Conservation (phyloP, 495 filamentous ascomycete species). For the Glutinoglossum americanum region DNA sequence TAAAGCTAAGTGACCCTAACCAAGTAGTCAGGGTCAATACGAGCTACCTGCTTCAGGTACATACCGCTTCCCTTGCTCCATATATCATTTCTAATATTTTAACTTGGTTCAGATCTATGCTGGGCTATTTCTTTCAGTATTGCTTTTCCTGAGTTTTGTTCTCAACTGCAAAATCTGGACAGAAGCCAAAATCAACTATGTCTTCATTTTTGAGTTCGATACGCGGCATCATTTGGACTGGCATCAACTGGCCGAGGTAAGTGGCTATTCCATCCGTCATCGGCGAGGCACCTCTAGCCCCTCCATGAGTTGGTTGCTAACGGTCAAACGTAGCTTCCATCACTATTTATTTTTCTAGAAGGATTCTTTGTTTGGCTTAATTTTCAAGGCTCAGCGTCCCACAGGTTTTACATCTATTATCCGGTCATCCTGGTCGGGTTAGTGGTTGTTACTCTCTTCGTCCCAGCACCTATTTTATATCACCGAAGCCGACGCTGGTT, state of each 20-base stretch:
- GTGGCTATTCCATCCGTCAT: neutral
- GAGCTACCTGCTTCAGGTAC: slow-evolving; percentile 53
- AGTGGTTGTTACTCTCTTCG: slow-evolving; percentile 42
- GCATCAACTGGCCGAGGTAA: slow-evolving; percentile 62
- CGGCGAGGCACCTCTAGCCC: neutral
- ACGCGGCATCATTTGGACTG: slow-evolving; percentile 66
- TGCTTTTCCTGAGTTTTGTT: slow-evolving; percentile 54
- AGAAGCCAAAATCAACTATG: slow-evolving; percentile 71
- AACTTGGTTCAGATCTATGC: slow-evolving; percentile 42
- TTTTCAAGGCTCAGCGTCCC: slow-evolving; percentile 41
- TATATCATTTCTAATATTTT: neutral
- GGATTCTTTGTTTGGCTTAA: slow-evolving; percentile 76
- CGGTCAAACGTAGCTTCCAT: slow-evolving; percentile 33
- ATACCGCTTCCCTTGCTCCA: slow-evolving; percentile 4
- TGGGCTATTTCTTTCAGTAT: slow-evolving; percentile 59
- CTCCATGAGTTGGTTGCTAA: neutral
- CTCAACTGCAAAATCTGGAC: slow-evolving; percentile 67
- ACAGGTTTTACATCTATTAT: slow-evolving; percentile 63
- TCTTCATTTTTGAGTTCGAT: slow-evolving; percentile 94
- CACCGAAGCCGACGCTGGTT: slow-evolving; percentile 64
- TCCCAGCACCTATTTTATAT: slow-evolving; percentile 54
- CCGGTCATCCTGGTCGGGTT: slow-evolving; percentile 62
- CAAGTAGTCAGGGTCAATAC: slow-evolving; percentile 27
- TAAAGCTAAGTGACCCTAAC: slow-evolving; percentile 29
- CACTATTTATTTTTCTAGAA: slow-evolving; percentile 53